Conservation (phyloP, 495 filamentous ascomycete genomes). For the Amphirosellinia nigrospora region DNA sequence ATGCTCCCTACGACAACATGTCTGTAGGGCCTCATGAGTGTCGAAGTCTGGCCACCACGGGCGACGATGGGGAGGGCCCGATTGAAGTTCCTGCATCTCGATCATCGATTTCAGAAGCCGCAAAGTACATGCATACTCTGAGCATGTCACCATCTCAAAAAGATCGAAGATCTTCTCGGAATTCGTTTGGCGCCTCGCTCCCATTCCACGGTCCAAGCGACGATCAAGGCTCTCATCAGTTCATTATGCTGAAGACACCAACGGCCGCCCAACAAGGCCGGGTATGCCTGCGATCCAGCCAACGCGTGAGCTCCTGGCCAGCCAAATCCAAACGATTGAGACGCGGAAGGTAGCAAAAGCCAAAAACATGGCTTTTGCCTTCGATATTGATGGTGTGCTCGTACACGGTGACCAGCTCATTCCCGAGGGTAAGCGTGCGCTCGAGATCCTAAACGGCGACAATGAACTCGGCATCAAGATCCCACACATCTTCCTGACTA, state of each 20-base stretch:
- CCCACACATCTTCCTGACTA: constrained; percentile 73
- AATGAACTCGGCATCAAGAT: constrained; percentile 75
- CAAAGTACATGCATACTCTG: constrained; percentile 75
- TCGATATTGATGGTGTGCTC: constrained; percentile 71
- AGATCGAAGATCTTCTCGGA: constrained; percentile 72
- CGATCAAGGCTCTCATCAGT: constrained; percentile 68
- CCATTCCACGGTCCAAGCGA: constrained; percentile 78
- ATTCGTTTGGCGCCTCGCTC: constrained; percentile 79
- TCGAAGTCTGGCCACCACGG: constrained; percentile 54
- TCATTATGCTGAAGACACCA: constrained; percentile 45
- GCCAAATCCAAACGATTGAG: constrained; percentile 74
- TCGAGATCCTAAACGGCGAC: constrained; percentile 70
- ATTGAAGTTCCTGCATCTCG: constrained; percentile 76
- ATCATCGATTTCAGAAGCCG: constrained; percentile 71
- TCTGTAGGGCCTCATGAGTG: constrained; percentile 30
- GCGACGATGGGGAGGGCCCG: constrained; percentile 54
- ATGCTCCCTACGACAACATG: constrained; percentile 26
- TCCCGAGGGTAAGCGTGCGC: constrained; percentile 61
- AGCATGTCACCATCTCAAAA: constrained; percentile 70
- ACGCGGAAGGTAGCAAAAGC: constrained; percentile 68
- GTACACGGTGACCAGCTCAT: constrained; percentile 70
- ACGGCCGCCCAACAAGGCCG: constrained; percentile 47
- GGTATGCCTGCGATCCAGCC: constrained; percentile 57
- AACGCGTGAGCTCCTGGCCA: constrained; percentile 72
- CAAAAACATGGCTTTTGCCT: constrained; percentile 72